These are phyloP conservation scores for Mycena maculata DNA, from an alignment of 768 basidiomycete genomes.

Conservation along the genomic window DNA sequence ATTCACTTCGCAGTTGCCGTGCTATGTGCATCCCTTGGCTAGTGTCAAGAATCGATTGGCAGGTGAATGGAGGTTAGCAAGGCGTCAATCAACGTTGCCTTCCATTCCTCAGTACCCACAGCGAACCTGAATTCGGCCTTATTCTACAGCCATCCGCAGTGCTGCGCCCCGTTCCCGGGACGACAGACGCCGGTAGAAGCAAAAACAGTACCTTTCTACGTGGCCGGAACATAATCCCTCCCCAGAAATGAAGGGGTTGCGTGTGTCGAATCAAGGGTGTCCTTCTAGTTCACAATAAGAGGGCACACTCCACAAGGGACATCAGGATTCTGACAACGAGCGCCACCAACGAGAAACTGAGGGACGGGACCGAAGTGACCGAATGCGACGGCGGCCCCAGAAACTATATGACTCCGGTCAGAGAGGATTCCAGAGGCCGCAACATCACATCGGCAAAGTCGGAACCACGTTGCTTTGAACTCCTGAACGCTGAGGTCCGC, in stretches of 20 bases:
- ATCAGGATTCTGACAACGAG: conserved; percentile 18
- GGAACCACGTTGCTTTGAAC: too few relatives aligned
- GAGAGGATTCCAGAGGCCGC: not conserved
- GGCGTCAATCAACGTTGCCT: conserved; percentile 15
- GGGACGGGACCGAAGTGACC: not conserved
- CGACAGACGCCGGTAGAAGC: conserved; percentile 1
- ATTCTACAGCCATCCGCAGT: conserved; percentile 22
- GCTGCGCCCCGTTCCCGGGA: conserved; percentile 12
- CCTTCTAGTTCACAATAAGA: conserved; percentile 5
- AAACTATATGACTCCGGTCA: not conserved
- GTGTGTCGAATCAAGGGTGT: not conserved
- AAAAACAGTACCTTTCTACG: not conserved
- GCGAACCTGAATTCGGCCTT: conserved; percentile 16
- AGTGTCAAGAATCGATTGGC: not conserved
- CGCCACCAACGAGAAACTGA: conserved; percentile 17
- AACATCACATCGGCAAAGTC: conserved; percentile 14
- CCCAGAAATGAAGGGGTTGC: not conserved
- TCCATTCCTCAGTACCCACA: conserved; percentile 6
- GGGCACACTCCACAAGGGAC: not conserved
- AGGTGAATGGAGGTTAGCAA: not conserved
- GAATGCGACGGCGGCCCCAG: conserved; percentile 13
- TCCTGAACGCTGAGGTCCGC: not conserved
- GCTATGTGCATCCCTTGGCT: not conserved
- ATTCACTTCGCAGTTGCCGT: not conserved
- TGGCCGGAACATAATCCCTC: not conserved